These are phyloP conservation scores for Alternaria hordeiaustralica DNA, from an alignment of 2,329 filamentous ascomycete species.

Conservation along the genomic window DNA sequence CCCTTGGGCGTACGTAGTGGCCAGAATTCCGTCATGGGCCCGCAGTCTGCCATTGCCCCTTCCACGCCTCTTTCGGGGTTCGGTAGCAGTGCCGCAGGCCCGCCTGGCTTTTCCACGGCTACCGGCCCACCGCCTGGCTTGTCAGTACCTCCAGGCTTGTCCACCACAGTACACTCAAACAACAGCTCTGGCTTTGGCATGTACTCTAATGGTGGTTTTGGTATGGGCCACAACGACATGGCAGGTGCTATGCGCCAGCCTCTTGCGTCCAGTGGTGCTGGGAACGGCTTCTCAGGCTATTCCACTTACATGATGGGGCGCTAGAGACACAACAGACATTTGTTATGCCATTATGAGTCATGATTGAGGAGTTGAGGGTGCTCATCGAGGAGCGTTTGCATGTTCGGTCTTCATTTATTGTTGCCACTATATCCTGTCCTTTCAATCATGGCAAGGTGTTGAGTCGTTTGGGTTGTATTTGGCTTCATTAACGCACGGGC, in stretches of 20 bases:
- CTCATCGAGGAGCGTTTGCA: slow-evolving; percentile 39
- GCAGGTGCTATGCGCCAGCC: slow-evolving; percentile 42
- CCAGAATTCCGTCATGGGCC: slow-evolving; percentile 64
- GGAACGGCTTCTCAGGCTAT: slow-evolving; percentile 43
- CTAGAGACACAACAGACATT: slow-evolving; percentile 25
- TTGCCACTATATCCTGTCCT: slow-evolving; percentile 49
- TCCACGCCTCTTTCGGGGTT: slow-evolving; percentile 64
- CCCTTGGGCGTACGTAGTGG: slow-evolving; percentile 88
- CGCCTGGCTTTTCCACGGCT: slow-evolving; percentile 67
- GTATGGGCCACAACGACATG: slow-evolving; percentile 45
- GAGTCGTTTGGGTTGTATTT: slow-evolving; percentile 39
- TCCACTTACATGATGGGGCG: slow-evolving; percentile 51
- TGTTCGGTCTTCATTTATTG: slow-evolving; percentile 42
- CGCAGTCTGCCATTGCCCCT: slow-evolving; percentile 58
- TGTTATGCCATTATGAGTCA: slow-evolving; percentile 44
- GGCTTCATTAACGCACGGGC: slow-evolving; percentile 46
- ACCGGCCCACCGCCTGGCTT: slow-evolving; percentile 85
- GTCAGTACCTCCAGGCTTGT: slow-evolving; percentile 74
- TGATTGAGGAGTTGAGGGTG: slow-evolving; percentile 43
- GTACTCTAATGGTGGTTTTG: slow-evolving; percentile 48
- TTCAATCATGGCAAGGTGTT: slow-evolving; percentile 53
- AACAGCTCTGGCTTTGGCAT: slow-evolving; percentile 42
- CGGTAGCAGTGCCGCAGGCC: slow-evolving; percentile 61
- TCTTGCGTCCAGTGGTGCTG: slow-evolving; percentile 39
- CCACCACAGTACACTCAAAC: slow-evolving; percentile 40